Conservation (phyloP, 768 basidiomycete genomes). For the Tylopilus vinaceipallidus region DNA sequence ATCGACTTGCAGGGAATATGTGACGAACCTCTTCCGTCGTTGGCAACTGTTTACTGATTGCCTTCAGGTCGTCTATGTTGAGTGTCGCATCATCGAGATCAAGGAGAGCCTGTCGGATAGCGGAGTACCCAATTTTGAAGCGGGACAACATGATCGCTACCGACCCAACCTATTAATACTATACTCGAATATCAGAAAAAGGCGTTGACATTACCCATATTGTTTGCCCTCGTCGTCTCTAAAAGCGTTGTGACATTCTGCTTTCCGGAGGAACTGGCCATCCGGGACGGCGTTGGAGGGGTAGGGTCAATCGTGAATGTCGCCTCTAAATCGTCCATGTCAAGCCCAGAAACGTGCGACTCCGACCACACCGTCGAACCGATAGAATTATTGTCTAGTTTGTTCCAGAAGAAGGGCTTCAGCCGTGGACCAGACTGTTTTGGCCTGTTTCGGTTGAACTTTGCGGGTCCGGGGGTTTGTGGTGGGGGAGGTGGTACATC, state of each 20-base stretch:
- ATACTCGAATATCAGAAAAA: neutral
- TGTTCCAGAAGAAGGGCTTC: slow-evolving; percentile 92
- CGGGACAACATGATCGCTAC: slow-evolving; percentile 82
- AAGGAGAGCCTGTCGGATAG: slow-evolving; percentile 71
- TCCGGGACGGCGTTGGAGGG: slow-evolving; percentile 41
- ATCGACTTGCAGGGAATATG: neutral
- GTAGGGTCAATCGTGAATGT: slow-evolving; percentile 63
- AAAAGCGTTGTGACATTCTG: slow-evolving; percentile 68
- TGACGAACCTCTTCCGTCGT: slow-evolving; percentile 72
- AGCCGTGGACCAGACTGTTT: slow-evolving; percentile 50
- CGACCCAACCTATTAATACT: slow-evolving; percentile 1
- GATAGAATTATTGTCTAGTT: slow-evolving; percentile 48
- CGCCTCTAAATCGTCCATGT: slow-evolving; percentile 69
- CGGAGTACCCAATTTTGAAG: slow-evolving; percentile 61
- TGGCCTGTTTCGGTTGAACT: slow-evolving; percentile 30
- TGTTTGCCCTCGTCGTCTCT: slow-evolving; percentile 80
- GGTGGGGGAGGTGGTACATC: slow-evolving; percentile 16
- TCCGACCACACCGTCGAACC: slow-evolving; percentile 72
- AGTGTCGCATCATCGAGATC: slow-evolving; percentile 67
- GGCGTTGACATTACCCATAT: slow-evolving; percentile 56
- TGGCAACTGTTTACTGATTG: slow-evolving; percentile 73
- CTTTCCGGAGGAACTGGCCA: slow-evolving; percentile 44
- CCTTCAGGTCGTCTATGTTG: slow-evolving; percentile 72
- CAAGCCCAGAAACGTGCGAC: slow-evolving; percentile 40
- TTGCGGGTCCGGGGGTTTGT: slow-evolving; percentile 29